Percentiles rank a stretch among this genome's conserved stretches.
Conservation (phyloP, 495 filamentous ascomycete species). For the Usnea hakonensis region DNA sequence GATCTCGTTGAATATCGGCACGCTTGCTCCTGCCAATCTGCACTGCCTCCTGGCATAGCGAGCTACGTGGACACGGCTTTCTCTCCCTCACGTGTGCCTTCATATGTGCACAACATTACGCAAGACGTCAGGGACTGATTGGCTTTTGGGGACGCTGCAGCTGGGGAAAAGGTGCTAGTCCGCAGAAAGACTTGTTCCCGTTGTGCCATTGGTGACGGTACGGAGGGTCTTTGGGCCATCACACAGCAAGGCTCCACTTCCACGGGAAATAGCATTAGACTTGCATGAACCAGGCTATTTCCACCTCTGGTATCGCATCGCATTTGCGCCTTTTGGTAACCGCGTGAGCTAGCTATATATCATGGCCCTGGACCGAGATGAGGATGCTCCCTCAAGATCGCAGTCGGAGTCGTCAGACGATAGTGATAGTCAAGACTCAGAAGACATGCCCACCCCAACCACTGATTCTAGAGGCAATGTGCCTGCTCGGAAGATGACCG, state of each 20-base stretch:
- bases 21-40: neutral
- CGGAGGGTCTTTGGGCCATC: neutral
- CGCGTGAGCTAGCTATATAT: constrained; percentile 22
- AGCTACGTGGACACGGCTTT: constrained; percentile 1
- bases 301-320: neutral
- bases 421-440: constrained; percentile 42
- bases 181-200: neutral
- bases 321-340: neutral
- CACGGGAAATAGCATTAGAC: constrained; percentile 4
- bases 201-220: neutral
- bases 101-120: neutral
- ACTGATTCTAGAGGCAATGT: constrained; percentile 28
- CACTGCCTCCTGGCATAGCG: neutral
- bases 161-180: neutral
- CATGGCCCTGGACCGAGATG: constrained; percentile 48
- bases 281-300: neutral
- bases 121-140: neutral
- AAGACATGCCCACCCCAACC: constrained; percentile 47
- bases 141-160: neutral
- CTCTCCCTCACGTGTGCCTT: neutral
- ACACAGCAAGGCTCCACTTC: constrained; percentile 1
- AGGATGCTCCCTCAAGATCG: constrained; percentile 36
- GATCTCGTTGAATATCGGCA: constrained; percentile 1
- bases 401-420: constrained; percentile 37
- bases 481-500: constrained; percentile 34